Conservation (phyloP, 495 filamentous ascomycete species). For the Podospora comata region DNA sequence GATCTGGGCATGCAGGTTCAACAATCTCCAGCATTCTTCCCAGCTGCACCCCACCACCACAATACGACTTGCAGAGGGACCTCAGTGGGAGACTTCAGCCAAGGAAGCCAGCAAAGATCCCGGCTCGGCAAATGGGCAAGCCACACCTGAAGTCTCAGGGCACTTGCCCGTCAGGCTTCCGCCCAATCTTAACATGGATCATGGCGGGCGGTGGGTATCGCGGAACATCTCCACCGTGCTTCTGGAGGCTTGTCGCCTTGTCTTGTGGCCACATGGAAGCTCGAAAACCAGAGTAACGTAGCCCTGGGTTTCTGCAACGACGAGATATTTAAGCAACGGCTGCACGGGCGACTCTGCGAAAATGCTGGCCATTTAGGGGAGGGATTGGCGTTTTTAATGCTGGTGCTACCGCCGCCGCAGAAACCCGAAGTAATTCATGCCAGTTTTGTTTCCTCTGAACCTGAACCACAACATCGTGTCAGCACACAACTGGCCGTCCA, state of each 20-base stretch:
- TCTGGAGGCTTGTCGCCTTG: conserved; percentile 6
- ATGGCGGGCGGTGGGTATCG: conserved; percentile 11
- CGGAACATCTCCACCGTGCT: conserved; percentile 23
- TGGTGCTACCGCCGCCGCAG: conserved; percentile 15
- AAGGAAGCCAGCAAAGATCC: conserved; percentile 18
- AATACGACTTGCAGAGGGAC: conserved; percentile 7
- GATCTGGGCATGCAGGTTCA: conserved; percentile 28
- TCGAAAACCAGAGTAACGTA: conserved; percentile 20
- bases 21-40: conserved; percentile 14
- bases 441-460: neutral
- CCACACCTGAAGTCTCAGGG: conserved; percentile 22
- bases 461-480: neutral
- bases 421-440: conserved; percentile 3
- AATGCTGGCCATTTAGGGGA: conserved; percentile 22
- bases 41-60: conserved; percentile 11
- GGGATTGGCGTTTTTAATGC: conserved; percentile 23
- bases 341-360: conserved; percentile 15
- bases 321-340: conserved; percentile 10
- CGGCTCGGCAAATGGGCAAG: conserved; percentile 31
- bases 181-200: conserved; percentile 15
- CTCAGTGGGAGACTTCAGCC: neutral
- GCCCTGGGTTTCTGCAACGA: conserved; percentile 16
- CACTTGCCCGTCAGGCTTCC: conserved; percentile 8
- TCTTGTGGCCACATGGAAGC: conserved; percentile 37
- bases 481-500: conserved; percentile 12